Evolutionary conservation across 2,329 filamentous ascomycete species (phyloP), one percentile per base, ranked within the genome.

Genomic region (Aureobasidium sp.): DNA sequence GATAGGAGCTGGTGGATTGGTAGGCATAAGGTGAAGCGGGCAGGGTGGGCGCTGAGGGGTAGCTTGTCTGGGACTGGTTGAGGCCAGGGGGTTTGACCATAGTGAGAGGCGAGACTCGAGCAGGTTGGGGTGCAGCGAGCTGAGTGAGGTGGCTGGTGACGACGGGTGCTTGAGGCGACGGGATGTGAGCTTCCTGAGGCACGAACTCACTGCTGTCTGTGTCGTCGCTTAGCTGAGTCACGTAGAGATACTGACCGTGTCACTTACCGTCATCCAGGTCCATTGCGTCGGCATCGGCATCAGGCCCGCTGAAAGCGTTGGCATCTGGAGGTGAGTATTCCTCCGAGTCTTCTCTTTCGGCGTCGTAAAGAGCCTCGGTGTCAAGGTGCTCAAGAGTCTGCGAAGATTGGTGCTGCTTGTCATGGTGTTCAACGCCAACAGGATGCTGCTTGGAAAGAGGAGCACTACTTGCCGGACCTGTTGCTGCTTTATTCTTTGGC

Each of bases 41-140:
- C 25, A 42, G 37, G 41, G 25, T 45, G 5, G 70, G 67, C 8
- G 72, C 64, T 45, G 72, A 70, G n/a, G 71, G 69, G 27, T 68
- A 65, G 29, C 69, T 54, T 6, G 52, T 54, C 72, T 65, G 71
- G 70, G 52, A 75, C 77, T 72, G 88, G 81, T 65, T 84, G 66
- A 81, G 69, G 54, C 76, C 72, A 63, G 80, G 75, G 59, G 77
- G 73, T 69, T 83, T 83, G 61, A 79, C 72, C 48, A 78, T 75
- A 62, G 82, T 79, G 63, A 85, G 73, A 50, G 82, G 81, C 30
- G 83, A 83, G 30, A 85, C 85, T 70, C 89, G 87, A 53, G 86
- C 85, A 59, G 90, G 88, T 69, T 90, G 89, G 30, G 90, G 89
- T 55, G 89, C 89, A 69, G 87, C 83, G 68, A 92, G 86, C 71